phyloP scores from a whole-genome alignment of 2,329 filamentous ascomycete genomes.

The Thermoascus crustaceus region DNA sequence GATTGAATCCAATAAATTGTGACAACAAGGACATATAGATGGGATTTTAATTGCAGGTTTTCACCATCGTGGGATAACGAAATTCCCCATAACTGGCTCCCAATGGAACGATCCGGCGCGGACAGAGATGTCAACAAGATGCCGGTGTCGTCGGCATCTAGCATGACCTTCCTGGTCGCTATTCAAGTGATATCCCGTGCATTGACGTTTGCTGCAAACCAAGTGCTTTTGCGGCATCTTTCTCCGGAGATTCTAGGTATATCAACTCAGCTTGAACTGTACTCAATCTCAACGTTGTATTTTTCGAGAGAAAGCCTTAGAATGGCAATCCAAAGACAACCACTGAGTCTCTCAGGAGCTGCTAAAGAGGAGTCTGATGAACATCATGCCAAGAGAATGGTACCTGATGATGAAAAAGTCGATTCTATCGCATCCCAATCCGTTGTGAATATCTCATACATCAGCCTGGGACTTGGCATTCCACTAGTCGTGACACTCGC shows the following conservation, averaged over 20 bases:
- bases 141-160: constrained; percentile 46
- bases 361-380: constrained; percentile 2
- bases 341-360: constrained; percentile 21
- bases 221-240: constrained; percentile 77
- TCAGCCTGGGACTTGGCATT: constrained; percentile 63
- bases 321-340: constrained; percentile 79
- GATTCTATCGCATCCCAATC: constrained; percentile 49
- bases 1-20: no score
- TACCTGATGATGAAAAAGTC: constrained; percentile 15
- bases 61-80: background rate
- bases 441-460: constrained; percentile 79
- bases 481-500: constrained; percentile 58
- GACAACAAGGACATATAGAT: no score
- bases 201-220: constrained; percentile 85
- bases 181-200: constrained; percentile 82
- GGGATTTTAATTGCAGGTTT: no score
- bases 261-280: constrained; percentile 84
- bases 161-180: constrained; percentile 76
- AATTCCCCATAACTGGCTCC: background rate
- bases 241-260: constrained; percentile 79
- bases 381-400: constrained; percentile 9
- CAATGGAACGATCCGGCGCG: background rate
- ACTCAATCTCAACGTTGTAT: constrained; percentile 86
- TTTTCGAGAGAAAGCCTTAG: constrained; percentile 87
- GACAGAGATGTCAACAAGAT: constrained; percentile 14